Evolutionary conservation across 2,329 filamentous ascomycete genomes (phyloP).

Genomic region (Pezicula neosporulosa): DNA sequence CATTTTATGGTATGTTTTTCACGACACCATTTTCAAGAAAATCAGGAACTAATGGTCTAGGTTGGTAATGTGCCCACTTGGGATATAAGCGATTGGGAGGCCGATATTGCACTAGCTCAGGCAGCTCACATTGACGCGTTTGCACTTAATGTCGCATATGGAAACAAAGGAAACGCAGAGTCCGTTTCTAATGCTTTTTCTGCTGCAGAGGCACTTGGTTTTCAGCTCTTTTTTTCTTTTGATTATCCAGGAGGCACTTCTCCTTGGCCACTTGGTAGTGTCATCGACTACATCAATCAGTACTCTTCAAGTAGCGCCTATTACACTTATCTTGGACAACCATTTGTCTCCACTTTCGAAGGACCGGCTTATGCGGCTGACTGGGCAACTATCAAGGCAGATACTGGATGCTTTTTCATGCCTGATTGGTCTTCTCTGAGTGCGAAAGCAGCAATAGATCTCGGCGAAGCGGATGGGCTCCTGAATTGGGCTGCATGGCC

Average conservation of each 20-base stretch:
- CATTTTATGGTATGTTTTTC: conserved; percentile 22
- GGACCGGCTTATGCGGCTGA: conserved; percentile 35
- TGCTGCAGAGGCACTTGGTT: conserved; percentile 27
- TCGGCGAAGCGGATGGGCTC: conserved; percentile 22
- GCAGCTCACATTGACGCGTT: conserved; percentile 36
- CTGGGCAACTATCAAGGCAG: conserved; percentile 36
- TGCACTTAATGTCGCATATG: conserved; percentile 30
- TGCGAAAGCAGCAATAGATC: conserved; percentile 6
- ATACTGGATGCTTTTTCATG: conserved; percentile 32
- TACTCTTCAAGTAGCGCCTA: conserved; percentile 24
- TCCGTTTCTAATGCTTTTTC: conserved; percentile 24
- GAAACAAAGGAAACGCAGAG: conserved; percentile 10
- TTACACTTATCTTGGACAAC: conserved; percentile 27
- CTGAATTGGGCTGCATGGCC: conserved; percentile 37
- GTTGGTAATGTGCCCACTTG: conserved; percentile 22
- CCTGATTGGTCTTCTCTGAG: conserved; percentile 33
- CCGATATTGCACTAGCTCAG: conserved; percentile 32
- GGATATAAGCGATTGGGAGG: conserved; percentile 21
- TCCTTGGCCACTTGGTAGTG: conserved; percentile 22
- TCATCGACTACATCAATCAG: conserved; percentile 23
- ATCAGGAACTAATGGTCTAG: conserved; percentile 11
- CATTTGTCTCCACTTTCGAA: conserved; percentile 48
- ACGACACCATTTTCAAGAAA: not conserved
- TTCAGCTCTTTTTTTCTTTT: conserved; percentile 39
- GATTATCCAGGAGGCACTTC: conserved; percentile 32